Percentiles rank a stretch among this genome's conserved stretches.
Conservation (phyloP, 2,329 filamentous ascomycete species). For the Ophiostoma australiae region DNA sequence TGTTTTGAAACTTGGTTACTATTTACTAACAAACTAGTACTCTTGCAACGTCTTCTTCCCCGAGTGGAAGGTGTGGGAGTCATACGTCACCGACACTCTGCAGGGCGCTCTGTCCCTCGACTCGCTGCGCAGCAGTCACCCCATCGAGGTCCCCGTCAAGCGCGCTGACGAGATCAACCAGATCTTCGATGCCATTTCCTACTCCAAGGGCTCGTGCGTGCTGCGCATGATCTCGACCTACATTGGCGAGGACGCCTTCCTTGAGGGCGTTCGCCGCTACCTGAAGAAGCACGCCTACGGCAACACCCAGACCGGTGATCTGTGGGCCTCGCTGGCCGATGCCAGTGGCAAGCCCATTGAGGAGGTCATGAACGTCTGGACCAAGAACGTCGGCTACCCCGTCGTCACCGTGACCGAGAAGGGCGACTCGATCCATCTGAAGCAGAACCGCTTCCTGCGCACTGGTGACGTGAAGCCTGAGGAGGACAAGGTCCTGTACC, state of each 20-base stretch:
- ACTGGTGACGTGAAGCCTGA: conserved; percentile 92
- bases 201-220: conserved; percentile 93
- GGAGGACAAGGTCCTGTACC: conserved; percentile 82
- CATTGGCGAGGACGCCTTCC: conserved; percentile 84
- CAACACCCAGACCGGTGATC: conserved; percentile 84
- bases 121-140: conserved; percentile 88
- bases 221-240: conserved; percentile 97
- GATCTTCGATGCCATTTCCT: conserved; percentile 96
- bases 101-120: conserved; percentile 84
- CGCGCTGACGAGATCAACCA: conserved; percentile 94
- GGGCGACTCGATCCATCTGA: conserved; percentile 69
- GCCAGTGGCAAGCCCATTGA: conserved; percentile 89
- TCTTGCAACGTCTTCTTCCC: conserved; percentile 93
- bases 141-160: conserved; percentile 94
- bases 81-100: conserved; percentile 87
- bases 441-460: conserved; percentile 91
- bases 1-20: neutral
- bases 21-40: conserved; percentile 47
- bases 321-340: conserved; percentile 82
- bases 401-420: conserved; percentile 83
- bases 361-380: conserved; percentile 92
- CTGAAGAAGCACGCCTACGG: conserved; percentile 96
- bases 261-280: conserved; percentile 85
- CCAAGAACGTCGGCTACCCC: conserved; percentile 90
- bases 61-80: conserved; percentile 97